Base-by-base conservation (phyloP, 371 early-diverging fungal genomes). In the Blakeslea trispora region DNA sequence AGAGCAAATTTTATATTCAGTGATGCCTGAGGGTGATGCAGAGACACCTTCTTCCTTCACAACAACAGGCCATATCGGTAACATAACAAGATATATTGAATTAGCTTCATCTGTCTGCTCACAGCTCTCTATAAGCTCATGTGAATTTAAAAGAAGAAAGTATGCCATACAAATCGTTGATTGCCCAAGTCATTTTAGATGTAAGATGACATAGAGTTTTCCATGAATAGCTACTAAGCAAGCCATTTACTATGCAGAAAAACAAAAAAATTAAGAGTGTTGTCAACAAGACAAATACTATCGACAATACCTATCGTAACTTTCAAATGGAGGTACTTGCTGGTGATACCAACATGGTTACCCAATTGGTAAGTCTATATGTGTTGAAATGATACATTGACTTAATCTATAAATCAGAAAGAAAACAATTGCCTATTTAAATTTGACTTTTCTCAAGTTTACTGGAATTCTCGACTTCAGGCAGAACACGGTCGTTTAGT, bases 401-500 rank as follows among this genome's bases (percentile, higher is more conserved):
- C n/a, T n/a, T n/a, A n/a, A n/a, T n/a, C n/a, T n/a, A n/a, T n/a
- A n/a, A n/a, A n/a, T n/a, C n/a, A n/a, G 92, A 84, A 86, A 66
- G 99, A 99, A 69, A 90, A 91, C 63, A 89, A 86, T 7, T 96
- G 98, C 68, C 76, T 69, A 48, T 99, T 98, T 75, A 77, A 83
- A 51, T 94, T 99, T 61, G 98, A 99, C 64, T 98, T 96, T 60
- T 92, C 97, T 14, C 87, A 92, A 59, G 99, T 99, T 6, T 99
- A 99, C 72, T 99, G 99, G 99, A 99, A 99, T 80, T 97, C 99
- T 11, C 86, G 99, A 34, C 86, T 99, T 35, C 97, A 97, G 56
- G 82, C 86, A 0, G 99, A 99, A 64, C 98, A 99, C 61, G 89
- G 91, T 34, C 85, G 98, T n/a, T 68, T 99, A 28, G 86, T 95